phyloP scores from a whole-genome alignment of 176 grass and related monocot genomes.

The Phoenix roebelenii region DNA sequence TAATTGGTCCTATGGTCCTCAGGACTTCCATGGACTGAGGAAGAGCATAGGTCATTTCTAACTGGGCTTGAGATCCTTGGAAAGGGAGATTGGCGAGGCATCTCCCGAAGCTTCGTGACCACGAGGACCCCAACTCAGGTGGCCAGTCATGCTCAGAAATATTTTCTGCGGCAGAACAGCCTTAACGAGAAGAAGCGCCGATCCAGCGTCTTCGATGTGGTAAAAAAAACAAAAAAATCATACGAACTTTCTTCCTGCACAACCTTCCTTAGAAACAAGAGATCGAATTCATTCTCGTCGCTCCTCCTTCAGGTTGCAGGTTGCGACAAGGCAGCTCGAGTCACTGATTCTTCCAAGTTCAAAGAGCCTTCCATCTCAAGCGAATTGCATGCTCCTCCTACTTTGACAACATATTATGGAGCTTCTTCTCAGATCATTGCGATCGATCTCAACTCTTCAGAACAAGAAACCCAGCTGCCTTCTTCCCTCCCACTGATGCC shows the following conservation, averaged over 20 bases:
- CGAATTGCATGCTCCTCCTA: no score
- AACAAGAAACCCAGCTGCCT: no score
- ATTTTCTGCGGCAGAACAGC: conserved; percentile 75
- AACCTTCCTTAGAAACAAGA: background rate
- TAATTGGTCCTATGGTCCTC: background rate
- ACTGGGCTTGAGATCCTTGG: conserved; percentile 68
- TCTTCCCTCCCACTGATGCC: no score
- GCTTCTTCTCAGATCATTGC: no score
- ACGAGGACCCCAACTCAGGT: conserved; percentile 87
- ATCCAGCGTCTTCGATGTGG: conserved; percentile 84
- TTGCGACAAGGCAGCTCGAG: no score
- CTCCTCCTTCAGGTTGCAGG: no score
- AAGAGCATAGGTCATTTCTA: conserved; percentile 71
- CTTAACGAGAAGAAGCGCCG: conserved; percentile 60
- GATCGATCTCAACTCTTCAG: no score
- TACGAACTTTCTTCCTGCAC: background rate
- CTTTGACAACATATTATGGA: no score
- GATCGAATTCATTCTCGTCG: background rate
- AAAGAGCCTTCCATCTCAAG: no score
- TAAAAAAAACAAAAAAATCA: background rate
- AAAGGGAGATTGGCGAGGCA: conserved; percentile 87
- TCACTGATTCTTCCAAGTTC: no score
- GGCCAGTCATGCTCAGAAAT: conserved; percentile 90
- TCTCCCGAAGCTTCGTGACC: conserved; percentile 71
- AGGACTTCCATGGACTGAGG: conserved; percentile 76